Evolutionary conservation across 2,329 filamentous ascomycete species (phyloP).

Genomic region (Calonectria leucothoes): DNA sequence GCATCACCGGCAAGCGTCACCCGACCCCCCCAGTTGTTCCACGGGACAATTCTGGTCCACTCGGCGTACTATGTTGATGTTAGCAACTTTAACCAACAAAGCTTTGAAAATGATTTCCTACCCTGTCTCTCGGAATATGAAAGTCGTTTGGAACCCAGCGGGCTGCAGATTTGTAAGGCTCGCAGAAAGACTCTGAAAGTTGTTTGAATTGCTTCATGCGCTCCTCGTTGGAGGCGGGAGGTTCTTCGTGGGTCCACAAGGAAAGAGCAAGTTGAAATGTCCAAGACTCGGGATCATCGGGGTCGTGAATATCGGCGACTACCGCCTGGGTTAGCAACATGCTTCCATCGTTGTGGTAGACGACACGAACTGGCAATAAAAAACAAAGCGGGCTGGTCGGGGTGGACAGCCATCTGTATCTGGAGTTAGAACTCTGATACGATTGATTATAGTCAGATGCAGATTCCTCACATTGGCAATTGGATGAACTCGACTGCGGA

Average conservation of each 20-base stretch:
- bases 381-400: not conserved
- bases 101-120: not conserved
- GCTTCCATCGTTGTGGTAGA: not conserved
- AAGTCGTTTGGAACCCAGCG: not conserved
- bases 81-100: not conserved
- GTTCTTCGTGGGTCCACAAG: not conserved
- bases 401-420: not conserved
- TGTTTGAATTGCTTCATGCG: not conserved
- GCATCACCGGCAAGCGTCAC: not conserved
- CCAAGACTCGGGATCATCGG: not conserved
- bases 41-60: not conserved
- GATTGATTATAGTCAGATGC: not conserved
- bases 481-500: not conserved
- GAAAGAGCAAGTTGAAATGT: not conserved
- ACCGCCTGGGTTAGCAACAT: not conserved
- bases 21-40: not conserved
- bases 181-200: not conserved
- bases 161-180: not conserved
- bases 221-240: not conserved
- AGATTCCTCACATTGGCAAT: not conserved
- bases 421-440: not conserved
- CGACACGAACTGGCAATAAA: not conserved
- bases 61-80: not conserved
- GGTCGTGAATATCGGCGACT: not conserved
- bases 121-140: not conserved